Percentiles rank a stretch among this genome's conserved stretches.
phyloP scores from a whole-genome alignment of 2,329 filamentous ascomycete species.

The Myriosclerotinia curreyana region DNA sequence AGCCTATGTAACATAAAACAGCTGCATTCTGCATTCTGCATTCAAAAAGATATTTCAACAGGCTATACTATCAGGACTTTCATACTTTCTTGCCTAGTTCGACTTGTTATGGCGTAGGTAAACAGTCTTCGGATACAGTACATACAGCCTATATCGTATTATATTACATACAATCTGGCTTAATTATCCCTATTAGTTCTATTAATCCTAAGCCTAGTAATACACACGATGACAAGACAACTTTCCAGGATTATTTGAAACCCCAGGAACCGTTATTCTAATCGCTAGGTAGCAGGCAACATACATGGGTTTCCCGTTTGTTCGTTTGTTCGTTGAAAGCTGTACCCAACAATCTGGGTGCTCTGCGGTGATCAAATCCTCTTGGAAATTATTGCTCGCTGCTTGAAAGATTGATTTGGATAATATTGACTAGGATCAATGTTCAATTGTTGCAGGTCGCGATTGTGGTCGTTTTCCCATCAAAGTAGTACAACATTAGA shows the following conservation, averaged over 20 bases:
- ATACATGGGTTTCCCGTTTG: slow-evolving; percentile 3
- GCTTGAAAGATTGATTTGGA: neutral
- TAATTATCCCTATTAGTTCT: too few species aligned
- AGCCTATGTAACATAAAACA: neutral
- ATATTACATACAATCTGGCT: neutral
- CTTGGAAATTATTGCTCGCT: neutral
- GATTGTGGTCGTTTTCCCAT: neutral
- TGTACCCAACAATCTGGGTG: slow-evolving; percentile 14
- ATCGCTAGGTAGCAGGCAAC: neutral
- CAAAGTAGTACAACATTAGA: slow-evolving; percentile 3
- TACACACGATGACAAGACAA: slow-evolving; percentile 4
- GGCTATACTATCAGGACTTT: neutral
- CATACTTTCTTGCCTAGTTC: neutral
- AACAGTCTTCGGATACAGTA: neutral
- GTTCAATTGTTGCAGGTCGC: slow-evolving; percentile 1
- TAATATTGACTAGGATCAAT: slow-evolving; percentile 1
- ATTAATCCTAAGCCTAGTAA: slow-evolving; percentile 3
- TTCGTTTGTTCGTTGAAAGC: too few species aligned
- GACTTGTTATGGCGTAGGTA: neutral
- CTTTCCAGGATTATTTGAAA: slow-evolving; percentile 5
- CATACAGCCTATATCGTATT: neutral
- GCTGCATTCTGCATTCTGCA: neutral
- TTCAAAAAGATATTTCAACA: neutral
- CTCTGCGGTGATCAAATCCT: slow-evolving; percentile 8
- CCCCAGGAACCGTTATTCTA: slow-evolving; percentile 11